Evolutionary conservation across 148 eudicot genomes (phyloP), one percentile per base, ranked within the genome.

Genomic region (Silene uniflora): DNA sequence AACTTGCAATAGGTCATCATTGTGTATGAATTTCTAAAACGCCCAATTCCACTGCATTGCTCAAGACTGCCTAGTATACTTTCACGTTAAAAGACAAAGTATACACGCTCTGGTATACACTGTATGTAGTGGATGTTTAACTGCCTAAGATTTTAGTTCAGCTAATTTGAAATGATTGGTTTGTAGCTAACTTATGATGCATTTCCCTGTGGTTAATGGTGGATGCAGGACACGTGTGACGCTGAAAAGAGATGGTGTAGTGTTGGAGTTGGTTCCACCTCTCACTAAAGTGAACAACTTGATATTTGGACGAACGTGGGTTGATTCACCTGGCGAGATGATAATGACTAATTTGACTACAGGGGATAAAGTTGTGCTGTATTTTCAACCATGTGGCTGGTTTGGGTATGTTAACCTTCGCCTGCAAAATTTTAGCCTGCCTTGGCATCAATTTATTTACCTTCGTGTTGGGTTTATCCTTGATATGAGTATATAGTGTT

Each of bases 311-410:
- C 89, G 97, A 66, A 95, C 98, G 55, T 95, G 98, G 98, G 90
- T 95, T 25, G 98, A 95, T 85, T 89, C 93, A 60, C 96, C 93
- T 2, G 98, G 98, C 47, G 98, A 95, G 77, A 95, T 95, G 97
- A 70, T 95, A 62, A 35, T 95, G 89, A 82, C 96, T 70, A 95
- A 95, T 83, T 73, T 87, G 78, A 90, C 96, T 12, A 92, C 97
- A 10, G 94, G 97, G 69, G 97, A 95, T 68, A 95, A 95, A 86
- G 98, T 87, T 75, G 93, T 95, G 22, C 89, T 95, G 16, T 92
- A 90, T 81, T 95, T 95, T 82, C 98, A 95, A 82, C 96, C 97
- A 69, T 95, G 97, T 35, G 96, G 98, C 62, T 95, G 98, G 99
- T 95, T 95, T 74, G 99, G 99, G 99, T 95, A 87, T 75, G 91